phyloP scores from a whole-genome alignment of 495 filamentous ascomycete species.

The Penicillium nucicola region DNA sequence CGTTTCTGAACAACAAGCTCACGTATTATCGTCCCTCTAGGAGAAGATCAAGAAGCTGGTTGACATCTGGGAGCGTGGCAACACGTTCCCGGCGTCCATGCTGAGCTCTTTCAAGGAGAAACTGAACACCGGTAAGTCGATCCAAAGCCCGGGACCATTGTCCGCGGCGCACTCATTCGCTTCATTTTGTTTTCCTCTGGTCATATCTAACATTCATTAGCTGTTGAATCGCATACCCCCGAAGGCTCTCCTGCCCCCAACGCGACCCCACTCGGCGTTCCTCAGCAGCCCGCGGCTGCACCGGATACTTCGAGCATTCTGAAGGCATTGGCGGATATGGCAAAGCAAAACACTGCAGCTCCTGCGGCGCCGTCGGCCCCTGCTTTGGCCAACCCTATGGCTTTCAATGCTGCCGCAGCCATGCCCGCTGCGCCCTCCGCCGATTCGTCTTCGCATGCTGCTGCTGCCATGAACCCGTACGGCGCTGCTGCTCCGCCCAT shows the following conservation, averaged over 20 bases:
- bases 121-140: conserved; percentile 65
- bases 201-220: conserved; percentile 31
- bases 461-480: conserved; percentile 59
- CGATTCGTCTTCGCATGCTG: conserved; percentile 42
- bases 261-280: conserved; percentile 33
- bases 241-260: conserved; percentile 71
- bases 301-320: conserved; percentile 70
- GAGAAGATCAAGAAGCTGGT: conserved; percentile 95
- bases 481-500: conserved; percentile 47
- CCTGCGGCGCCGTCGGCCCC: conserved; percentile 51
- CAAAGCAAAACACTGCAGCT: conserved; percentile 70
- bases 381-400: conserved; percentile 50
- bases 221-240: conserved; percentile 73
- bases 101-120: conserved; percentile 84
- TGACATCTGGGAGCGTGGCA: conserved; percentile 96
- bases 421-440: conserved; percentile 40
- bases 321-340: conserved; percentile 81
- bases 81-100: conserved; percentile 82
- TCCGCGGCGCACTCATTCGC: no score
- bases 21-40: conserved; percentile 57
- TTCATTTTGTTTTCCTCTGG: background rate
- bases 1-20: conserved; percentile 32
- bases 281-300: conserved; percentile 40
- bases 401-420: conserved; percentile 50
- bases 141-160: background rate